Evolutionary conservation across 2,329 filamentous ascomycete species (phyloP), one percentile per base, ranked within the genome.

Genomic region (Aspergillus persii): DNA sequence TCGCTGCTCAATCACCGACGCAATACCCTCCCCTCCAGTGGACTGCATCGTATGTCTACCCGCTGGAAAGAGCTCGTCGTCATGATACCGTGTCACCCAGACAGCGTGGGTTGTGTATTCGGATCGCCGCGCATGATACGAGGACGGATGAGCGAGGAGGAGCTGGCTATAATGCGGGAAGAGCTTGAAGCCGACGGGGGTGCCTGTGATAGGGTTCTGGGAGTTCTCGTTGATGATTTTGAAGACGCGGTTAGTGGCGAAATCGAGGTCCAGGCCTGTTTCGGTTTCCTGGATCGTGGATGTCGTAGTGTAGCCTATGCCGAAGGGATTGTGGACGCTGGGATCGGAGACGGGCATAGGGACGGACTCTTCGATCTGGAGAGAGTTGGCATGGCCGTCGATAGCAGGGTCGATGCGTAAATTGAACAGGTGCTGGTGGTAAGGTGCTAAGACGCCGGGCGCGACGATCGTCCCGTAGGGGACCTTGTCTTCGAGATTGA

Each of bases 111-210:
- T 74, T 3, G 72, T 77, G 67, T 82, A 84, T 61, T 83, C 81
- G 8, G 81, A 81, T 11, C 82, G 76, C 58, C 76, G 77, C 54
- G 72, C 70, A 65, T 84, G 79, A 70, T 75, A 81, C 15, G 76
- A 79, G 1, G 75, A 69, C 3, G 78, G 69, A 60, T 84, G 77
- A 0, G 84, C 81, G 5, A 86, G 76, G 36, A 86, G 77, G 64
- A 83, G 79, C 66, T 86, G 84, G 68, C 82, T 85, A 8, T 81
- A 79, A 4, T 77, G 78, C 0, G 63, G 79, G 76, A 78, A 70
- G 50, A 86, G 76, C 63, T 84, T 86, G 69, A 84, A 86, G 0
- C 76, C 81, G 1, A 85, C 80, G 0, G 81, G 76, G 1, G 78
- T 77, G 5, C 76, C 76, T 29, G 83, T 85, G 57, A 85, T 68